phyloP scores from a whole-genome alignment of 805 yeast genomes.

The Ogataea naganishii region DNA sequence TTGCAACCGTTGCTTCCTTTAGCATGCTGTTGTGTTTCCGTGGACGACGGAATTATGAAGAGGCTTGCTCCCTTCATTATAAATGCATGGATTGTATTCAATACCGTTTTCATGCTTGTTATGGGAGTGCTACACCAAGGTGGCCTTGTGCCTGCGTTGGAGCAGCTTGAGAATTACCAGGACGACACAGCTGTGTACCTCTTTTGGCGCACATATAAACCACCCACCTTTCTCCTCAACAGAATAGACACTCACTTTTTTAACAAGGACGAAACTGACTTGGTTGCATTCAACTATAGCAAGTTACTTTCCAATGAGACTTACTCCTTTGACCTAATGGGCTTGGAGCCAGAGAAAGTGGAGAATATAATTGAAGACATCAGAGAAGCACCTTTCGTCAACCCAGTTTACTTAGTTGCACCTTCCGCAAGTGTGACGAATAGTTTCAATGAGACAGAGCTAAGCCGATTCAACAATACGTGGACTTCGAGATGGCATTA shows the following conservation, averaged over 20 bases:
- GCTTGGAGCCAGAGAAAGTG: constrained; percentile 25
- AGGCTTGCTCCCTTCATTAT: constrained; percentile 16
- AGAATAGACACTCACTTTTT: constrained; percentile 3
- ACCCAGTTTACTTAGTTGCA: constrained; percentile 14
- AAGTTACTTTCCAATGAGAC: constrained; percentile 9
- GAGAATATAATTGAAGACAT: constrained; percentile 4
- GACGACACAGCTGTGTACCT: constrained; percentile 33
- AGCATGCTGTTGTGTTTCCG: constrained; percentile 40
- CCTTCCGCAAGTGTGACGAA: constrained; percentile 20
- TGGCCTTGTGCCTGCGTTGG: constrained; percentile 69
- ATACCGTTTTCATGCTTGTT: constrained; percentile 44
- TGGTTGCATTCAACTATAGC: constrained; percentile 10
- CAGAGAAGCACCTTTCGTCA: neutral
- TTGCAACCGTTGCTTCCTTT: constrained; percentile 73
- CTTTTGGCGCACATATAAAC: constrained; percentile 94
- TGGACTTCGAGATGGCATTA: constrained; percentile 41
- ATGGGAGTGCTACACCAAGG: constrained; percentile 88
- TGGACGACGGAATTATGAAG: constrained; percentile 18
- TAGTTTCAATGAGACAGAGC: constrained; percentile 1
- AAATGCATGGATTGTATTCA: constrained; percentile 55
- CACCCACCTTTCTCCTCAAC: constrained; percentile 72
- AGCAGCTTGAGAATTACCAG: constrained; percentile 19
- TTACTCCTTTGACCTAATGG: constrained; percentile 36
- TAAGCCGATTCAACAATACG: neutral
- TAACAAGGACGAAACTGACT: constrained; percentile 16